A percentile compares a stretch with the other conserved stretches of the same genome.
Evolutionary conservation across 2,329 filamentous ascomycete genomes (phyloP).

Genomic region (Botrytis elliptica): DNA sequence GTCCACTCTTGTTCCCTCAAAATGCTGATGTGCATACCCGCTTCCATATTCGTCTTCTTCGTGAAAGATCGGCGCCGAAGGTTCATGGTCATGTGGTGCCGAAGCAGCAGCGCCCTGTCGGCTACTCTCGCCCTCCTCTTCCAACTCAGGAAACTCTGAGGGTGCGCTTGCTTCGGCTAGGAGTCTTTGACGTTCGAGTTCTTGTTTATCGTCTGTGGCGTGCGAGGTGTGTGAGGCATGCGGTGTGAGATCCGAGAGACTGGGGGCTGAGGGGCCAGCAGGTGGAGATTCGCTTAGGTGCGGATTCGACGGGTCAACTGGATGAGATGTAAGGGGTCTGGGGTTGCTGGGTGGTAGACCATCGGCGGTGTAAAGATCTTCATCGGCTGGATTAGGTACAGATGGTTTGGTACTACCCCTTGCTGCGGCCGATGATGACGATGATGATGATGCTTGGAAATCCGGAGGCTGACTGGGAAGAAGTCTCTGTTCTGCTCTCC

Average conservation of each 20-base stretch:
- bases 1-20: conserved; percentile 20
- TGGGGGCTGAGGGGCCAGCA: conserved; percentile 32
- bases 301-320: neutral
- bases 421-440: conserved; percentile 24
- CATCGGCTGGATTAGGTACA: conserved; percentile 42
- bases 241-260: conserved; percentile 32
- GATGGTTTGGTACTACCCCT: conserved; percentile 42
- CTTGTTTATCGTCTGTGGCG: conserved; percentile 65
- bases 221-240: conserved; percentile 28
- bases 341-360: conserved; percentile 39
- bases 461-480: conserved; percentile 75
- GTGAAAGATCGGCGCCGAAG: conserved; percentile 58
- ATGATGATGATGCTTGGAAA: conserved; percentile 46
- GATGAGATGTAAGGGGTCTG: conserved; percentile 24
- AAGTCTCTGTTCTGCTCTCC: conserved; percentile 73
- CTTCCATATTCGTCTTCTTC: conserved; percentile 53
- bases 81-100: conserved; percentile 38
- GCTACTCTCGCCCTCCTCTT: conserved; percentile 36
- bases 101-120: conserved; percentile 2
- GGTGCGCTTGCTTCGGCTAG: conserved; percentile 54
- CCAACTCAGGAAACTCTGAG: conserved; percentile 51
- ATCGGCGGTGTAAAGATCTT: conserved; percentile 53
- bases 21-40: conserved; percentile 27
- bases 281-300: neutral
- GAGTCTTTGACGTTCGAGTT: conserved; percentile 58